Percentiles rank a stretch among this genome's conserved stretches.
These are phyloP conservation scores for Triticum monococcum DNA, from an alignment of 176 grass and related monocot genomes.

Conservation along the genomic window DNA sequence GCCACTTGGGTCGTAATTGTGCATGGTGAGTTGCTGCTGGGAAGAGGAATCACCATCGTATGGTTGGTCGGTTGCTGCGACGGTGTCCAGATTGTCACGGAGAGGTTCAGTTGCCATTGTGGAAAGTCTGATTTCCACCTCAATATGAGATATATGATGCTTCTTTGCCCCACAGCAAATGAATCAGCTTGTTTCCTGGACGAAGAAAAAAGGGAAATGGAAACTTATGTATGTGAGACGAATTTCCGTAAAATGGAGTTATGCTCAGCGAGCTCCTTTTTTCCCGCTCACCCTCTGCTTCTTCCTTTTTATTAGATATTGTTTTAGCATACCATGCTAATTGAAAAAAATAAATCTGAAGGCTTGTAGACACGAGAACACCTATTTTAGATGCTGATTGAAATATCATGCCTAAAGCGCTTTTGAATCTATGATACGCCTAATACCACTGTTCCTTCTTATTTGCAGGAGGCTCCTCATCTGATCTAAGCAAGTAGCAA, in stretches of 20 bases:
- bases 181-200: background rate
- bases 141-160: background rate
- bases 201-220: background rate
- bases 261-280: background rate
- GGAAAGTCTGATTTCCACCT: background rate
- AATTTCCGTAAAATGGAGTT: background rate
- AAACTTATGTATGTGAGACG: background rate
- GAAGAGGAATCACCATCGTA: background rate
- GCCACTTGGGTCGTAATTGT: too few relatives aligned
- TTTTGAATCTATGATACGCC: too few relatives aligned
- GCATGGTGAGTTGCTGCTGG: too few relatives aligned
- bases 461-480: too few relatives aligned
- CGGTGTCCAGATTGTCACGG: background rate
- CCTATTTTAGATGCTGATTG: too few relatives aligned
- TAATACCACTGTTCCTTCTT: too few relatives aligned
- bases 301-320: too few relatives aligned
- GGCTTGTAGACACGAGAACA: too few relatives aligned
- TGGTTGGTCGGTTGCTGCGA: background rate
- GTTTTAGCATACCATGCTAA: too few relatives aligned
- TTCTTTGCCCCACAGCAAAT: background rate
- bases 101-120: constrained; percentile 19
- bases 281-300: too few relatives aligned
- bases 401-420: too few relatives aligned
- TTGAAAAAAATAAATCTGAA: background rate
- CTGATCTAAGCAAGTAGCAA: too few relatives aligned